These are phyloP conservation scores for Catunica adiposa DNA, from an alignment of 2,329 filamentous ascomycete genomes.

Conservation along the genomic window DNA sequence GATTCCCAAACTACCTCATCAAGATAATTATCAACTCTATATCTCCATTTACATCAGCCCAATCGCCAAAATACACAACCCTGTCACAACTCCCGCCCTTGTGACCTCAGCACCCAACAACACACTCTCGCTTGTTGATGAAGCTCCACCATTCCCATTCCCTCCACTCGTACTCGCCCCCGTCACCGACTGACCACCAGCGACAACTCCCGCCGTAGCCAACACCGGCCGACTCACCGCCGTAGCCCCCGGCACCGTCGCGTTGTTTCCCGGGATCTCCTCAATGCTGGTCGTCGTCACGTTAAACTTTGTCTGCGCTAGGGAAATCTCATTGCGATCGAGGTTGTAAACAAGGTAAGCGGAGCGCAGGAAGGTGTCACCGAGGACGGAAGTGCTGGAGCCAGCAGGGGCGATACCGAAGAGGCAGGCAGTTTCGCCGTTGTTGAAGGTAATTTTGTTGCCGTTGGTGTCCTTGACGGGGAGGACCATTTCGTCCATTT, in stretches of 20 bases:
- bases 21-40: too few species aligned
- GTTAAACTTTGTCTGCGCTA: slow-evolving; percentile 52
- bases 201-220: slow-evolving; percentile 29
- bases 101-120: slow-evolving; percentile 4
- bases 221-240: slow-evolving; percentile 31
- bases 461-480: slow-evolving; percentile 32
- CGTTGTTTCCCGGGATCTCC: slow-evolving; percentile 36
- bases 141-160: neutral
- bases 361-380: slow-evolving; percentile 58
- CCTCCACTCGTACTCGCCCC: neutral
- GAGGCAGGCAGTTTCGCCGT: slow-evolving; percentile 42
- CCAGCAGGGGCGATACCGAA: slow-evolving; percentile 50
- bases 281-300: slow-evolving; percentile 27
- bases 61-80: neutral
- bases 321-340: slow-evolving; percentile 51
- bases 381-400: slow-evolving; percentile 41
- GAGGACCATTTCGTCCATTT: slow-evolving; percentile 43
- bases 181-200: slow-evolving; percentile 6
- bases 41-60: neutral
- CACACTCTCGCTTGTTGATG: slow-evolving; percentile 11
- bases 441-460: slow-evolving; percentile 31
- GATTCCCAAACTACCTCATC: too few species aligned
- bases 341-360: slow-evolving; percentile 65
- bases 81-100: neutral
- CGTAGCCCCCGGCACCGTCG: slow-evolving; percentile 37